Evolutionary conservation across 805 yeast species (phyloP).

Genomic region (Citeromyces matritensis): DNA sequence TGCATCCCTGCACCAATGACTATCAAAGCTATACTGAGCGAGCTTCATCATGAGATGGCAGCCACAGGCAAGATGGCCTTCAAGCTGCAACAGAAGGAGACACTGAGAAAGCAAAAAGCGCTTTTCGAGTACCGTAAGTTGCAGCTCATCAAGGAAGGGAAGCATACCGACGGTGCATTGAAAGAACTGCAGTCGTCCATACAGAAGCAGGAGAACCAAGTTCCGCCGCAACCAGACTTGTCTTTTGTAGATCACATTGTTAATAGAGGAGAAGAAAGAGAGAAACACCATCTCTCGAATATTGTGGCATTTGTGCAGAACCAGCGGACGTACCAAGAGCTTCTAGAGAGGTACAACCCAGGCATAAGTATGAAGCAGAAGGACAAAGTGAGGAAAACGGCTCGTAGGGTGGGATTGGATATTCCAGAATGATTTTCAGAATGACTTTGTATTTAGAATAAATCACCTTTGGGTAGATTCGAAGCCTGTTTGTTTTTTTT

Average conservation of each 20-base stretch:
- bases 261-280: slow-evolving; percentile 8
- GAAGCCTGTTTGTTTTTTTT: neutral
- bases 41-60: neutral
- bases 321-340: slow-evolving; percentile 65
- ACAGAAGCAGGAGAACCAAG: slow-evolving; percentile 8
- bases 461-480: neutral
- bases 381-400: slow-evolving; percentile 69
- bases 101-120: slow-evolving; percentile 22
- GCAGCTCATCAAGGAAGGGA: slow-evolving; percentile 23
- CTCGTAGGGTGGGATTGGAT: slow-evolving; percentile 77
- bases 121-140: slow-evolving; percentile 30
- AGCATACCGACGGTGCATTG: slow-evolving; percentile 5
- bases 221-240: slow-evolving; percentile 14
- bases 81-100: slow-evolving; percentile 9
- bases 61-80: slow-evolving; percentile 15
- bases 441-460: neutral
- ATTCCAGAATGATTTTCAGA: slow-evolving; percentile 26
- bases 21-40: too few relatives aligned
- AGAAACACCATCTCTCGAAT: slow-evolving; percentile 33
- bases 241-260: slow-evolving; percentile 12
- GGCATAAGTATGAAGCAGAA: slow-evolving; percentile 64
- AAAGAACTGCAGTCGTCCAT: neutral
- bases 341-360: slow-evolving; percentile 78
- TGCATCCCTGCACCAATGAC: neutral
- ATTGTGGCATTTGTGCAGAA: slow-evolving; percentile 46